phyloP scores from a whole-genome alignment of 108 stramenopile genomes.

The Stephanodiscus minutulus region DNA sequence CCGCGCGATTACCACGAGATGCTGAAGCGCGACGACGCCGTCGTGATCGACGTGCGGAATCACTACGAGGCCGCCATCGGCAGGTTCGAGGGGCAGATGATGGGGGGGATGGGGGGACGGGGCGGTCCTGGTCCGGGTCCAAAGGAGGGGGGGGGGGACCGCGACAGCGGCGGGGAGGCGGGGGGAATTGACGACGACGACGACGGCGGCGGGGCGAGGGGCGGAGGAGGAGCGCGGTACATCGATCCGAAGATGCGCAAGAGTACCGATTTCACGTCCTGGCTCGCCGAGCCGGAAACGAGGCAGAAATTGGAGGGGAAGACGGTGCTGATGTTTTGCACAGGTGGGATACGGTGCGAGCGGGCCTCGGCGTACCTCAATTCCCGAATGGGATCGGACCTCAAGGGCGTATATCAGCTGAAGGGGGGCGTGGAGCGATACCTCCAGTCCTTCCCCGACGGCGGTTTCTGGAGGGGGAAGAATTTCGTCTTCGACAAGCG shows the following conservation, averaged over 20 bases:
- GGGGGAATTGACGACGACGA: background rate
- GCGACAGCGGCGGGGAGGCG: conserved; percentile 1
- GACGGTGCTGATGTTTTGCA: conserved; percentile 83
- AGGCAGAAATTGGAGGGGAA: conserved; percentile 85
- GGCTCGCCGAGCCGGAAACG: conserved; percentile 78
- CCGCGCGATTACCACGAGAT: conserved; percentile 83
- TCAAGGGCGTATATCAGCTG: conserved; percentile 88
- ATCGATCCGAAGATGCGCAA: conserved; percentile 93
- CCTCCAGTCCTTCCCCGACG: conserved; percentile 81
- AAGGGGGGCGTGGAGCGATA: conserved; percentile 89
- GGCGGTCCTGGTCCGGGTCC: background rate
- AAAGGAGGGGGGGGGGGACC: conserved; percentile 41
- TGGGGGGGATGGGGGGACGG: conserved; percentile 3
- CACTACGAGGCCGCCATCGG: conserved; percentile 89
- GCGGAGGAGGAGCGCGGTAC: conserved; percentile 55
- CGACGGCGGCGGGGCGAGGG: conserved; percentile 1
- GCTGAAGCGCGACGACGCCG: conserved; percentile 68
- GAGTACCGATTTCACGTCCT: conserved; percentile 84
- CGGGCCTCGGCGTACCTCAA: conserved; percentile 87
- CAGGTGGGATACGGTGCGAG: conserved; percentile 89
- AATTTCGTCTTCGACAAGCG: conserved; percentile 91
- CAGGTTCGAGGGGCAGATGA: conserved; percentile 73
- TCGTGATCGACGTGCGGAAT: conserved; percentile 91
- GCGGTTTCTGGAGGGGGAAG: conserved; percentile 85
- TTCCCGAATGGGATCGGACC: conserved; percentile 75